Base-by-base conservation (phyloP, 2,329 filamentous ascomycete species). In the Epichloe bromicola region DNA sequence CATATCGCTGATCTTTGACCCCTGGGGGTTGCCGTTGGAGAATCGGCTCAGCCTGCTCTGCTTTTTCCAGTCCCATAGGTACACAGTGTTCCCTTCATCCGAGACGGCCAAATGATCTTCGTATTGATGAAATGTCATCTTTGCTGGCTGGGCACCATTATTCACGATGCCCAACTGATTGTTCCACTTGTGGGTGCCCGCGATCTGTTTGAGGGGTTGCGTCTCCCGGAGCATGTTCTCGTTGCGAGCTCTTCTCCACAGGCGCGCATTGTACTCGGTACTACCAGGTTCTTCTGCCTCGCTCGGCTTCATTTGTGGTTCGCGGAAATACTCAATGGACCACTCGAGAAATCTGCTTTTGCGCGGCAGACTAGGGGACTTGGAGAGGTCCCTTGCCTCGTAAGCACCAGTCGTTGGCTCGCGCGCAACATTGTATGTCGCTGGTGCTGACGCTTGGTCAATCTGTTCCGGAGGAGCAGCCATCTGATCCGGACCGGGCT, bases 81-180 rank as follows among this genome's bases (percentile, higher is more conserved):
- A 83, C 58, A 97, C 82, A 3, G 84, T 94, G 67, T 98, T 94
- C 51, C 86, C 82, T 60, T 95, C 90, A 67, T 98, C 93, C 12
- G 89, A 88, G 12, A 96, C 88, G 1, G 93, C 88, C 19, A 98
- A 78, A 63, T 97, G 90, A 61, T 96, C 87, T 64, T 98, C 93
- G 60, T 96, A 98, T 64, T 98, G 93, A 68, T 98, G 93, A 66
- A 97, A 95, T 5, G 87, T 86, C 83, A 98, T 86, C 70, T 90
- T 94, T 56, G 84, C 81, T 0, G 93, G 91, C 64, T 96, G 93
- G 34, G 85, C 86, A 33, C 84, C 82, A 58, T 96, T 97, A 62
- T 91, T 90, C 63, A 96, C 82, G 55, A 95, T 85, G 17, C 86
- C 85, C 46, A 84, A 76, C 42, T 87, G 83, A 54, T 85, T 84